Evolutionary conservation across 345 rosid species (phyloP).

Genomic region (Sonneratia alba): DNA sequence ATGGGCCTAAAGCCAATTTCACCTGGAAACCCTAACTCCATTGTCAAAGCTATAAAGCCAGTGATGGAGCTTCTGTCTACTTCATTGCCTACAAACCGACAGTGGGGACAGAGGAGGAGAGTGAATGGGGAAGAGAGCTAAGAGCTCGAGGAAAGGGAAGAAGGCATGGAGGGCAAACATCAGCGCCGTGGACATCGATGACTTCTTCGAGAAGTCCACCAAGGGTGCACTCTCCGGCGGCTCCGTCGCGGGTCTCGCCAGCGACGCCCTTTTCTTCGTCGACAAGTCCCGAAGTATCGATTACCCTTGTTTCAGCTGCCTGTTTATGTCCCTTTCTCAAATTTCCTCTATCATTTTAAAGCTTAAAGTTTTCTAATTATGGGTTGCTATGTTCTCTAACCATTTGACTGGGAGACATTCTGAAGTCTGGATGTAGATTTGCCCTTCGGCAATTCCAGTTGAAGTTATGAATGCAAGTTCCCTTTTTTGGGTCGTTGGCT

Average conservation of each 20-base stretch:
- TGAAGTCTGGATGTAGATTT: no score
- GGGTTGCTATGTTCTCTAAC: not conserved
- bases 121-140: constrained; percentile 57
- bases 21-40: not conserved
- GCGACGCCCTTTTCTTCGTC: constrained; percentile 63
- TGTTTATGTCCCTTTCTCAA: not conserved
- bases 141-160: constrained; percentile 80
- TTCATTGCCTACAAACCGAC: not conserved
- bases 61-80: not conserved
- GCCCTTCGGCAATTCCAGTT: no score
- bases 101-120: constrained; percentile 5
- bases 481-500: not conserved
- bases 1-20: no score
- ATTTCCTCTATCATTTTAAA: not conserved
- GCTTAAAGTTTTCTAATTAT: not conserved
- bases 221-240: constrained; percentile 85
- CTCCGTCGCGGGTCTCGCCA: constrained; percentile 51
- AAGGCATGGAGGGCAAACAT: constrained; percentile 97
- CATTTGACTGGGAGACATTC: not conserved
- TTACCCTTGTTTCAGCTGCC: not conserved
- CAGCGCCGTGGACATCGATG: constrained; percentile 67
- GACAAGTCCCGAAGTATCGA: constrained; percentile 54
- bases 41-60: not conserved
- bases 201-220: constrained; percentile 65
- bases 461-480: not conserved